Evolutionary conservation across 208 protist species (phyloP), one percentile per base, ranked within the genome.

Genomic region (Wallacemonas sp.): DNA sequence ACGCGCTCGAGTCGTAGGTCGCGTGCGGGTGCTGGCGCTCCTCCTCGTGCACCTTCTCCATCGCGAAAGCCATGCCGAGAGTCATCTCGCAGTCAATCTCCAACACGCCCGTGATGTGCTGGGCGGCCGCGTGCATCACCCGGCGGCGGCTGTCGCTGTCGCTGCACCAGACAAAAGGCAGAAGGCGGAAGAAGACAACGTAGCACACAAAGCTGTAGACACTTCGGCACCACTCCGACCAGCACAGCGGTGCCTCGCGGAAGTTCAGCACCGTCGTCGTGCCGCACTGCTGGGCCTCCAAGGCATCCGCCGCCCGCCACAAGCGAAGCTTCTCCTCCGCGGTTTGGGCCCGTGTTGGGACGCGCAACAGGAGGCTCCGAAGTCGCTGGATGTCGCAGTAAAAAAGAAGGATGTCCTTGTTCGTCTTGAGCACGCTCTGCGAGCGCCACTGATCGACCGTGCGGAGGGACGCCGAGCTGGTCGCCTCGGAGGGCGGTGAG

Each of bases 341-440:
- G 11, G 73, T 75, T 49, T 73, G 74, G 16, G 38, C 28, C 2
- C 33, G 48, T 10, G 50, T 28, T 11, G 84, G 73, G 23, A 91
- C 55, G 18, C 61, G 41, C 36, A 80, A 66, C 28, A 91, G 72
- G 0, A 70, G 36, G 18, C 68, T 61, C 4, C 82, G 71, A 12
- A 86, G 3, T 2, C 50, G 62, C 72, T 91, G 85, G 11, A 91
- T 25, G 36, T 84, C 77, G 44, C 81, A 88, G 33, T 81, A 91
- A 38, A 91, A 76, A n/a, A 68, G 61, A 50, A 88, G 44, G 20
- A 77, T 78, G 18, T 87, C 79, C 31, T 59, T 59, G 52, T 59
- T 59, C 31, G 52, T 59, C 22, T 59, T 36, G 29, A 59, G 32
- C n/a, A 59, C 29, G 22, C 52, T 59, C n/a, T 59, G 52, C 12